These are phyloP conservation scores for Collybiopsis confluens DNA, from an alignment of 768 basidiomycete genomes.

Conservation along the genomic window DNA sequence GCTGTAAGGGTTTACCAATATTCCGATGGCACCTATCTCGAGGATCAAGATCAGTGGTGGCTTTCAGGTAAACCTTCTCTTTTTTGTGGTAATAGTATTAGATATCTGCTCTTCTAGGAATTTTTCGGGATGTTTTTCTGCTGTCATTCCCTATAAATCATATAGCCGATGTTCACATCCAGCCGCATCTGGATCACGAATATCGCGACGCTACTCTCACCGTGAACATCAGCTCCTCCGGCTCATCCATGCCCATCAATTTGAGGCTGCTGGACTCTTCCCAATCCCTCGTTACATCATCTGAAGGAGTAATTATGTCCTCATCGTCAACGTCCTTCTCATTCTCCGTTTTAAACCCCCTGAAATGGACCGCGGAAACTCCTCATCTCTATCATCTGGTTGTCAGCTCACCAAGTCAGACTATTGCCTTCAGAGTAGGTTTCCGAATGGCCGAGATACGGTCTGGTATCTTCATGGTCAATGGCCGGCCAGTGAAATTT, in stretches of 20 bases:
- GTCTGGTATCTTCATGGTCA: conserved; percentile 5
- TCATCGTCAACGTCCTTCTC: not conserved
- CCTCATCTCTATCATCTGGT: conserved; percentile 8
- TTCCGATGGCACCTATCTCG: conserved; percentile 8
- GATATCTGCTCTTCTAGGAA: too few relatives aligned
- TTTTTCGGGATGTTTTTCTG: conserved; percentile 9
- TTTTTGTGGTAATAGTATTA: too few relatives aligned
- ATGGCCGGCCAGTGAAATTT: conserved; percentile 7
- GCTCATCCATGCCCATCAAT: not conserved
- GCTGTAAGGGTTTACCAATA: conserved; percentile 10
- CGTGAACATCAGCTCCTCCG: not conserved
- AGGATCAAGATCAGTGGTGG: conserved; percentile 12
- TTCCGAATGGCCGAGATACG: conserved; percentile 1
- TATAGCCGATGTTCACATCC: conserved; percentile 7
- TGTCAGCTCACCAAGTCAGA: not conserved
- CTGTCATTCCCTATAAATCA: conserved; percentile 8
- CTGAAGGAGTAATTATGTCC: not conserved
- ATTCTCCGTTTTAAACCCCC: not conserved
- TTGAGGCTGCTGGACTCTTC: conserved; percentile 5
- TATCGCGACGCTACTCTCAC: conserved; percentile 4
- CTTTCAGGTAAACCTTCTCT: too few relatives aligned
- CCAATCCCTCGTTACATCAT: not conserved
- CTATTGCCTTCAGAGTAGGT: conserved; percentile 7
- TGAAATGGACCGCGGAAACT: conserved; percentile 10
- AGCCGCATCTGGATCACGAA: conserved; percentile 1